These are phyloP conservation scores for Samsoniella hepiali DNA, from an alignment of 2,329 filamentous ascomycete genomes.

Conservation along the genomic window DNA sequence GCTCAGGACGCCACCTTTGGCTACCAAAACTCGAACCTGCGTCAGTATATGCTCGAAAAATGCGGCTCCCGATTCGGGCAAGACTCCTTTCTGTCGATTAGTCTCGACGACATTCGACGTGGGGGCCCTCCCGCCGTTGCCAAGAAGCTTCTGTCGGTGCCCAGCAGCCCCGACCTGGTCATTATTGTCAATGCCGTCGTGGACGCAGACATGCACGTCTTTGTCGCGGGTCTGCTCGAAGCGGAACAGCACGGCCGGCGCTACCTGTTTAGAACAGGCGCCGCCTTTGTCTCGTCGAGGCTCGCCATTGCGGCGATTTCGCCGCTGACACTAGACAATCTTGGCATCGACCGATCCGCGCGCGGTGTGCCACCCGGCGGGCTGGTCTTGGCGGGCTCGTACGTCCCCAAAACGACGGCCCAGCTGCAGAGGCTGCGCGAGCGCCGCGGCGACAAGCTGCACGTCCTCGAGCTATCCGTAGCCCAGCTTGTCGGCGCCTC, in stretches of 20 bases:
- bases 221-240: slow-evolving; percentile 46
- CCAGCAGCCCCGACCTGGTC: slow-evolving; percentile 35
- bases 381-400: slow-evolving; percentile 50
- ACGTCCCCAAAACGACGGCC: slow-evolving; percentile 54
- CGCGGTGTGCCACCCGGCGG: slow-evolving; percentile 35
- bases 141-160: slow-evolving; percentile 30
- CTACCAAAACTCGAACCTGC: slow-evolving; percentile 48
- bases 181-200: slow-evolving; percentile 53
- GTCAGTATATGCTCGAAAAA: slow-evolving; percentile 51
- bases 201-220: slow-evolving; percentile 54
- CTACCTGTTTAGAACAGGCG: slow-evolving; percentile 39
- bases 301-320: slow-evolving; percentile 49
- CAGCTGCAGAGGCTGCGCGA: slow-evolving; percentile 27
- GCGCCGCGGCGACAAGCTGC: slow-evolving; percentile 20
- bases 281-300: slow-evolving; percentile 42
- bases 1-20: slow-evolving; percentile 56
- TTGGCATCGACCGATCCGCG: slow-evolving; percentile 31
- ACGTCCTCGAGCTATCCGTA: slow-evolving; percentile 23
- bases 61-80: slow-evolving; percentile 31
- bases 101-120: slow-evolving; percentile 31
- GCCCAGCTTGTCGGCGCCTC: slow-evolving; percentile 19
- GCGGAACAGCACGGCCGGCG: slow-evolving; percentile 31
- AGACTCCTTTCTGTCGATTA: slow-evolving; percentile 28
- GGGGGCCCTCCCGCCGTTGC: slow-evolving; percentile 28
- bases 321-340: slow-evolving; percentile 44